Conservation (phyloP, 495 filamentous ascomycete species). For the Neurospora sp. region DNA sequence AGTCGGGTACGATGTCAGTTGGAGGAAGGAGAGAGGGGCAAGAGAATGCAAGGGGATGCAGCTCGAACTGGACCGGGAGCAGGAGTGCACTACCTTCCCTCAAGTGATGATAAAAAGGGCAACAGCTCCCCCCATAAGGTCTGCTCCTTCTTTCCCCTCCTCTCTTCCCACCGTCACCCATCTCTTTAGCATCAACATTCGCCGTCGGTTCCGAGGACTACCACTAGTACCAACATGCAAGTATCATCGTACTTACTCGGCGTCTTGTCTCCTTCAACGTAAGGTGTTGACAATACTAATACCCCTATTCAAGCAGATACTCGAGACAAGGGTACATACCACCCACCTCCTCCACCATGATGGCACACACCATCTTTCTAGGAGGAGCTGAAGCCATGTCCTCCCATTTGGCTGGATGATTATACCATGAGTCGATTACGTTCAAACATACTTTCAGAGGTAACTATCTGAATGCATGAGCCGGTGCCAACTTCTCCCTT, state of each 20-base stretch:
- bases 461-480: conserved; percentile 33
- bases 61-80: neutral
- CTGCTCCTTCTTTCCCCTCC: neutral
- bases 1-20: neutral
- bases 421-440: neutral
- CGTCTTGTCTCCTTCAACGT: neutral
- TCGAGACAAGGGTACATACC: neutral
- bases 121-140: neutral
- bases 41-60: neutral
- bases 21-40: neutral
- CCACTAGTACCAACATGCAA: neutral
- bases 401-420: neutral
- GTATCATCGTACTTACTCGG: neutral
- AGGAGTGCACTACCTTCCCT: neutral
- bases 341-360: neutral
- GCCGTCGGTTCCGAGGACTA: neutral
- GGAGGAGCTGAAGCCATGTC: neutral
- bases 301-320: neutral
- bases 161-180: neutral
- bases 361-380: neutral
- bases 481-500: conserved; percentile 23
- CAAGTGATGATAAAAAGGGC: neutral
- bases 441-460: conserved; percentile 20
- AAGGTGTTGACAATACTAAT: neutral
- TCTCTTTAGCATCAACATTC: neutral